phyloP scores from a whole-genome alignment of 73 alveolate genomes.

The Paramecium primaurelia region DNA sequence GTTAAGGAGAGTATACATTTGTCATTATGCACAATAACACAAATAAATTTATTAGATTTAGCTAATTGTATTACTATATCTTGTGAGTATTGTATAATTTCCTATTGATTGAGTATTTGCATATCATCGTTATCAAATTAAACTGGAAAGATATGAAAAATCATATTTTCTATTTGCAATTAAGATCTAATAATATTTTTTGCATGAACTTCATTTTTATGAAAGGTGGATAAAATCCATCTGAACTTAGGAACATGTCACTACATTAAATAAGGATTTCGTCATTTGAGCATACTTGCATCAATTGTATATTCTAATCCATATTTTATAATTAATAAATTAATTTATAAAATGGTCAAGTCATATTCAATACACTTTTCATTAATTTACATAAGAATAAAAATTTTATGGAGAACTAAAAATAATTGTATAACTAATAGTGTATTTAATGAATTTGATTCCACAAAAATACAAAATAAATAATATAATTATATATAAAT shows the following conservation, averaged over 20 bases:
- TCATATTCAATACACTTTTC: background rate
- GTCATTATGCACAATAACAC: background rate
- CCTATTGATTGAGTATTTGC: background rate
- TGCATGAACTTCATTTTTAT: background rate
- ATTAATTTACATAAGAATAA: background rate
- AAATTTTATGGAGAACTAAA: background rate
- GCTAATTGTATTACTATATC: background rate
- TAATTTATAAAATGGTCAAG: background rate
- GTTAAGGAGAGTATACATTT: background rate
- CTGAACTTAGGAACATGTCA: background rate
- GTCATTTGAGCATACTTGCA: background rate
- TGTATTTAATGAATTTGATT: background rate
- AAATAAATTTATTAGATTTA: conserved; percentile 5
- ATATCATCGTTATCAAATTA: background rate
- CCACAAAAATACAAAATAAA: background rate
- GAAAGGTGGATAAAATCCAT: conserved; percentile 20
- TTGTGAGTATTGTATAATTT: background rate
- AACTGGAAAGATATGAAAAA: background rate
- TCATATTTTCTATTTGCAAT: background rate
- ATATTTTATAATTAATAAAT: background rate
- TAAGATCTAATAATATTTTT: background rate
- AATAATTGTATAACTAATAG: background rate
- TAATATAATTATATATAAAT: background rate
- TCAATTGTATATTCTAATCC: background rate
- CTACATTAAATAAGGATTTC: background rate